Evolutionary conservation across 2,329 filamentous ascomycete genomes (phyloP), one percentile per base, ranked within the genome.

Genomic region (Colletotrichum sp.): DNA sequence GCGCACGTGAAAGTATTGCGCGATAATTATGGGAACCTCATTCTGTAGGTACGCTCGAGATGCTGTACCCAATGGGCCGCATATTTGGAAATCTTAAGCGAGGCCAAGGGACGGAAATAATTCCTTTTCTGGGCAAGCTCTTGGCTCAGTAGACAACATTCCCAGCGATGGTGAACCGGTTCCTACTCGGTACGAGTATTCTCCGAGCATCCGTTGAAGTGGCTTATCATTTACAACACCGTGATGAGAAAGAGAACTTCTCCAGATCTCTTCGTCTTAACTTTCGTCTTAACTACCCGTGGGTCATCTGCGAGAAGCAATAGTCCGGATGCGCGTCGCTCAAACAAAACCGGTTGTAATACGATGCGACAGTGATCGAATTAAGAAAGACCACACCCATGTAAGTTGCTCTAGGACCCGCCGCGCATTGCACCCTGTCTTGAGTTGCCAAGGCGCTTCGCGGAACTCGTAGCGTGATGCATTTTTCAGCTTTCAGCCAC

Each of bases 341-440:
- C 44, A 1, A 13, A n/a, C n/a, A n/a, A 49, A 49, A 2, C 1
- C 9, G 0, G n/a, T 2, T 13, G 10, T 13, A 3, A 52, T 21
- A 13, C 44, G 44, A 52, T 5, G n/a, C 0, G n/a, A 7, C n/a
- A 52, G 4, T 9, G n/a, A 52, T 4, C 44, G 10, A 52, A 52
- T 5, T 21, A 1, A 52, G n/a, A 52, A 3, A 7, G 10, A 7
- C 44, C 3, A 7, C 10, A 12, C 10, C 44, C 10, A 24, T 21
- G 10, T 1, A 21, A 21, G 44, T 0, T 13, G 4, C n/a, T 21
- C 12, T 0, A 13, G n/a, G n/a, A 1, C 44, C 44, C 44, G 44
- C 44, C n/a, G n/a, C 16, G n/a, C 44, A 52, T 21, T 21, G n/a
- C 44, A 52, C 44, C 44, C n/a, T 52, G n/a, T 13, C 10, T 52